Conservation (phyloP, 805 yeast genomes). For the Wickerhamiella galacta region DNA sequence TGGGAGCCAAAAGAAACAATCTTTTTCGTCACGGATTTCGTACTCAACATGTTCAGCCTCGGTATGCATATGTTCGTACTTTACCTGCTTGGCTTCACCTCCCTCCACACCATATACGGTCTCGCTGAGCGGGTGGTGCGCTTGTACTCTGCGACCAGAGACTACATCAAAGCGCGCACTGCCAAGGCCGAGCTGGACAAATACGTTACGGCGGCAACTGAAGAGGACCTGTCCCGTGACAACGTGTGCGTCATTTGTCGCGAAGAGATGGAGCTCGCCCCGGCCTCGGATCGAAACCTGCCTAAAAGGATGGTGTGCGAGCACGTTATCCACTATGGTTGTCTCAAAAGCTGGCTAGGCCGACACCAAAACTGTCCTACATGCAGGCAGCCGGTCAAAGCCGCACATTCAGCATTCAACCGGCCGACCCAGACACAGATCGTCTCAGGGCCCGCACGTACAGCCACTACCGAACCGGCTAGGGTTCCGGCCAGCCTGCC, state of each 20-base stretch:
- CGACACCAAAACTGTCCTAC: constrained; percentile 88
- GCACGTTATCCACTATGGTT: constrained; percentile 77
- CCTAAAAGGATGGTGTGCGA: constrained; percentile 75
- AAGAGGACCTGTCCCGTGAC: constrained; percentile 42
- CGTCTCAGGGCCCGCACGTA: too few species aligned
- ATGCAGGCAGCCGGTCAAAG: constrained; percentile 29
- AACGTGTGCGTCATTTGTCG: constrained; percentile 74
- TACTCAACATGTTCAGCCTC: neutral
- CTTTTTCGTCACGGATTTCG: constrained; percentile 42
- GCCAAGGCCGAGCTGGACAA: constrained; percentile 45
- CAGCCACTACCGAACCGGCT: too few species aligned
- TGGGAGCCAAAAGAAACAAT: constrained; percentile 55
- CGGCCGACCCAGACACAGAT: too few species aligned
- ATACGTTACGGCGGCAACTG: constrained; percentile 45
- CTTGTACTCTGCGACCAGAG: constrained; percentile 17
- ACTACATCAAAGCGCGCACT: constrained; percentile 17
- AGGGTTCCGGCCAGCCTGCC: too few species aligned
- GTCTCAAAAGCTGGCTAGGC: constrained; percentile 84
- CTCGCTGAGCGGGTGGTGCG: constrained; percentile 6
- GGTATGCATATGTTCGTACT: constrained; percentile 20
- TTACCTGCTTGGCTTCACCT: neutral
- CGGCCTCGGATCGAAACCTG: constrained; percentile 26
- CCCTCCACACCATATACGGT: neutral
- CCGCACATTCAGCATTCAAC: constrained; percentile 4
- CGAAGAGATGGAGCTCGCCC: constrained; percentile 57